phyloP scores from a whole-genome alignment of 225 moss, liverwort and hornwort species.

The Pseudisothecium myosuroides region DNA sequence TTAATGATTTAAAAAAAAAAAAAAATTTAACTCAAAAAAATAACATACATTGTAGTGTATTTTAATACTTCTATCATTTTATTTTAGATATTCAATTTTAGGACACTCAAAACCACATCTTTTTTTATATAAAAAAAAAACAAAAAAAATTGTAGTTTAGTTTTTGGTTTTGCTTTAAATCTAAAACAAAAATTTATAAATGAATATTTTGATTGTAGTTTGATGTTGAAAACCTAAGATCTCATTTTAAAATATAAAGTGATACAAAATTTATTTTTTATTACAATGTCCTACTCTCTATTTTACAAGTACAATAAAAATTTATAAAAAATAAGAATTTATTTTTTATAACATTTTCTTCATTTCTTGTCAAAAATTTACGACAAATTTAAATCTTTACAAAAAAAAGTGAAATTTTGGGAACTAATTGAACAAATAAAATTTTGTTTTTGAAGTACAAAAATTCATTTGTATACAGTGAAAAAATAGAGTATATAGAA shows the following conservation, averaged over 20 bases:
- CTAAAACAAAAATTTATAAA: not conserved
- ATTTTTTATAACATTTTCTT: not conserved
- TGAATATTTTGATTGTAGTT: no score
- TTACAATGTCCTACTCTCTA: no score
- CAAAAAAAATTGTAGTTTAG: accelerated
- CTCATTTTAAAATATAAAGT: no score
- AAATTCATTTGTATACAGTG: no score
- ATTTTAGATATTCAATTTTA: not conserved
- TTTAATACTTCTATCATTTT: not conserved
- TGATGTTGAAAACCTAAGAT: not conserved
- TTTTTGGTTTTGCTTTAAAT: accelerated
- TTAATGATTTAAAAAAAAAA: no score
- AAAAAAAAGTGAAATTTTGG: not conserved
- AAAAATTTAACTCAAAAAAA: not conserved
- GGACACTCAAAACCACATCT: no score
- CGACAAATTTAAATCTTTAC: not conserved
- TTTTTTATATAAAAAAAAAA: no score
- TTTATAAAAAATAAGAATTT: not conserved
- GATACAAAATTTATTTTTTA: not conserved
- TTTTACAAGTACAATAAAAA: accelerated
- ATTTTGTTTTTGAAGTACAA: accelerated
- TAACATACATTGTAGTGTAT: not conserved
- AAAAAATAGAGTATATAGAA: not conserved
- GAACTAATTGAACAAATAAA: accelerated
- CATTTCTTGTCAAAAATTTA: not conserved